Base-by-base conservation (phyloP, 1,284 basidiomycete species). In the Meira miltonrushii region DNA sequence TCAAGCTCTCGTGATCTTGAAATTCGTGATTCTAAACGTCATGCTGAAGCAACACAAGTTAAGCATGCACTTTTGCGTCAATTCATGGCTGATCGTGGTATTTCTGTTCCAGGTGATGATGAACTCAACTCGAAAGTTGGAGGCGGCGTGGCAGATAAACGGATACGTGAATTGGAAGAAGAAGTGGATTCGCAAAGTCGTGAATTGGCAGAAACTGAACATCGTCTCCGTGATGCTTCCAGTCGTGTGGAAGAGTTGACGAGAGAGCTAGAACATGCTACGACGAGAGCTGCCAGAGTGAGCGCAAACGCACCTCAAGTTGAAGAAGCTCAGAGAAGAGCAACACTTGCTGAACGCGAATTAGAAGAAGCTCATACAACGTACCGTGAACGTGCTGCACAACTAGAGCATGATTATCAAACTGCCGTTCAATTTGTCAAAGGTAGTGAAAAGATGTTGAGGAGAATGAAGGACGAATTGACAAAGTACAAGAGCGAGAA, bases 391-490 rank as follows among this genome's bases (percentile, higher is more conserved):
- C 66, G 74, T 44, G 67, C 73, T 61, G 57, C 68, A 11, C 89
- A 92, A 75, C 86, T 96, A 79, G 92, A 97, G 79, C 87, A 90
- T 67, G 93, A 97, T 78, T 96, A 97, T 79, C 89, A 94, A 76
- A 84, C 91, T 48, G 91, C 90, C 21, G 90, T 93, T 62, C 88
- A 90, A 56, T 78, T 74, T 48, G 76, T 78, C 75, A 93, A 92
- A 84, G 92, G 92, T 55, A 97, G 93, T 0, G 95, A 99, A 80
- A 97, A 96, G 82, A 94, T 98, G 87, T 89, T 97, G 82, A 87
- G 92, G 67, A 86, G 90, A 69, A 93, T 98, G 88, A 92, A 93
- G 79, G 82, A 81, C 79, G 75, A 75, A 77, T 78, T 73, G 51
- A 69, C 69, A 47, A 73, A 71, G 64, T 66, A 70, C 65, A 74